Evolutionary conservation across 768 basidiomycete genomes (phyloP).

Genomic region (Crassisporium funariophilum): DNA sequence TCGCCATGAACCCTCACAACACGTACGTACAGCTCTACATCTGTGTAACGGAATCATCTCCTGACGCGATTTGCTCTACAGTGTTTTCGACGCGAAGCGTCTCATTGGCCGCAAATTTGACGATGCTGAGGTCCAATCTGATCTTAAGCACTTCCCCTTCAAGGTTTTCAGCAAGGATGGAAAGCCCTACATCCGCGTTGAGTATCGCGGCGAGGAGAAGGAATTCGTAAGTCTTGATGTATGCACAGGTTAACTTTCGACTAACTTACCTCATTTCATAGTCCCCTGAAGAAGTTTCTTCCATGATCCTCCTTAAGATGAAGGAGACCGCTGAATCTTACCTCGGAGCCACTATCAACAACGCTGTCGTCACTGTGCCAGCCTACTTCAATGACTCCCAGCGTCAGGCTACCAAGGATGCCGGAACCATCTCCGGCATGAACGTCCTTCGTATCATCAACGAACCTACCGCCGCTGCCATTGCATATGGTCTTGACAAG

Average conservation of each 20-base stretch:
- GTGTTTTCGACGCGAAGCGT: slow-evolving; percentile 98
- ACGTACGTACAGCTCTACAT: slow-evolving; percentile 46
- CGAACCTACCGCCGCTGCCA: slow-evolving; percentile 97
- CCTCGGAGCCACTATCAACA: slow-evolving; percentile 78
- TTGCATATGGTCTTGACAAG: slow-evolving; percentile 98
- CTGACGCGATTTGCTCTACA: slow-evolving; percentile 29
- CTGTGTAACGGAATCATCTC: neutral
- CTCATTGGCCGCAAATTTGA: slow-evolving; percentile 92
- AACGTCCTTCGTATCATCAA: slow-evolving; percentile 99
- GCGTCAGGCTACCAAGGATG: slow-evolving; percentile 98
- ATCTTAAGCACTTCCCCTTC: slow-evolving; percentile 95
- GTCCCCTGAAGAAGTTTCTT: slow-evolving; percentile 97
- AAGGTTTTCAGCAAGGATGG: slow-evolving; percentile 81
- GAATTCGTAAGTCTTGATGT: slow-evolving; percentile 72
- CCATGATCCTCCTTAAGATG: slow-evolving; percentile 98
- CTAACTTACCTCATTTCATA: slow-evolving; percentile 37
- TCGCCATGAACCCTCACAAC: slow-evolving; percentile 97
- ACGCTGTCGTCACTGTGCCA: slow-evolving; percentile 95
- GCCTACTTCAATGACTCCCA: slow-evolving; percentile 99
- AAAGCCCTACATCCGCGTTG: slow-evolving; percentile 86
- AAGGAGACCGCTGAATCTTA: slow-evolving; percentile 98
- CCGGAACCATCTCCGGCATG: slow-evolving; percentile 90
- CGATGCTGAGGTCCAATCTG: slow-evolving; percentile 81
- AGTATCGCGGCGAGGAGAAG: slow-evolving; percentile 93
- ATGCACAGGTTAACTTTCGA: slow-evolving; percentile 3